A percentile compares a stretch with the other conserved stretches of the same genome.
Evolutionary conservation across 1,284 basidiomycete genomes (phyloP).

Genomic region (Boletus semigastroideus): DNA sequence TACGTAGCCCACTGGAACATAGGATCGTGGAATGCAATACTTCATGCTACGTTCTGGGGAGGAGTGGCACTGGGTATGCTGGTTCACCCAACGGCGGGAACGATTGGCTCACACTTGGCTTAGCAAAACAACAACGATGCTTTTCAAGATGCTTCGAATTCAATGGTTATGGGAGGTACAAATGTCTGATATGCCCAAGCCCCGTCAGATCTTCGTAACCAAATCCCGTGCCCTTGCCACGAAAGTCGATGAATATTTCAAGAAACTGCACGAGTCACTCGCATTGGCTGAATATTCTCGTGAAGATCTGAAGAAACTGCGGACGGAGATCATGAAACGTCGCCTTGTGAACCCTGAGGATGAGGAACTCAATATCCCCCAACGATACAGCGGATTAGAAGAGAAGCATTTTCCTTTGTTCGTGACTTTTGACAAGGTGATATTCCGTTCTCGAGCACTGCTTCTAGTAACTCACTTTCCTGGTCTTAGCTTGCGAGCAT

Average conservation of each 20-base stretch:
- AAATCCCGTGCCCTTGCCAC: conserved; percentile 63
- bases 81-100: not conserved
- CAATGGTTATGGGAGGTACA: conserved; percentile 49
- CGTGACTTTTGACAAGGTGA: conserved; percentile 61
- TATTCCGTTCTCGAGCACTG: conserved; percentile 7
- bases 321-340: conserved; percentile 29
- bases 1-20: conserved; percentile 52
- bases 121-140: conserved; percentile 75
- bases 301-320: conserved; percentile 37
- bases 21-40: conserved; percentile 57
- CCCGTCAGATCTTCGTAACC: conserved; percentile 72
- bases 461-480: conserved; percentile 2
- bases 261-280: conserved; percentile 50
- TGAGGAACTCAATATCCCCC: conserved; percentile 48
- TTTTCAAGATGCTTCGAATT: conserved; percentile 71
- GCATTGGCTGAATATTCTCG: conserved; percentile 39
- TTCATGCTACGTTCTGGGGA: conserved; percentile 70
- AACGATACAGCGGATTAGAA: conserved; percentile 52
- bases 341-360: conserved; percentile 51
- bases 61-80: conserved; percentile 71
- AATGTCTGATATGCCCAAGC: conserved; percentile 33
- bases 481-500: conserved; percentile 14
- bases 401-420: conserved; percentile 73
- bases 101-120: conserved; percentile 1
- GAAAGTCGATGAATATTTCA: conserved; percentile 67